Base-by-base conservation (phyloP, 2,329 filamentous ascomycete species). In the Aspergillus vadensis region DNA sequence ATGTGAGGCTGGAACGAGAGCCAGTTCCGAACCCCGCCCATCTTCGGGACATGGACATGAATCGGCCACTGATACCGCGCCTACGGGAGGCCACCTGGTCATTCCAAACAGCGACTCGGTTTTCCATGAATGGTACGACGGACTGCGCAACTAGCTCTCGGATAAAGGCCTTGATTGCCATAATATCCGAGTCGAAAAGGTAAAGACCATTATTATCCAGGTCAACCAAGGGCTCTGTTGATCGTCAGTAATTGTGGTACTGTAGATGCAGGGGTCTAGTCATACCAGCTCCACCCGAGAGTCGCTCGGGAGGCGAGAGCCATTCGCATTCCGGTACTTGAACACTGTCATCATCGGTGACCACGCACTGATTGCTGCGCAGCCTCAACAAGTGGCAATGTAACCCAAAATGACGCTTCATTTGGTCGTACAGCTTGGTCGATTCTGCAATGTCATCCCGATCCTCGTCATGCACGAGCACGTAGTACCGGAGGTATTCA, bases 401-500 rank as follows among this genome's bases (percentile, higher is more conserved):
- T 51, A 98, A 81, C 1, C 95, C 95, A 65, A 99, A 91, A 77
- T 97, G 92, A n/a, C 95, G 88, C 78, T 98, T 99, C 96, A 99
- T 99, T 76, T 97, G 92, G 69, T 99, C 95, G 76, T 97, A 99
- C 27, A 98, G 82, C 17, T 88, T 86, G 76, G 94, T 94, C 12
- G 93, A 96, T 76, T 92, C 90, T 39, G 87, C 86, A 63, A 98
- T 96, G 73, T 99, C 93, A 71, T 97, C 94, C 63, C 87, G 88
- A 72, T 99, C 95, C 77, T 99, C 96, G 69, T 99, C 95, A 70
- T 99, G 95, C 17, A 99, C 89, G 44, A 99, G 82, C 15, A 99
- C 91, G 76, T 99, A 99, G 76, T 99, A 99, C 64, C 95, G 86
- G 65, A 99, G 81, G 74, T 95, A 99, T 63, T 98, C 92, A 30